A percentile compares a stretch with the other conserved stretches of the same genome.
These are phyloP conservation scores for Backusella sp. DNA, from an alignment of 192 early-diverging fungal species.

Conservation along the genomic window DNA sequence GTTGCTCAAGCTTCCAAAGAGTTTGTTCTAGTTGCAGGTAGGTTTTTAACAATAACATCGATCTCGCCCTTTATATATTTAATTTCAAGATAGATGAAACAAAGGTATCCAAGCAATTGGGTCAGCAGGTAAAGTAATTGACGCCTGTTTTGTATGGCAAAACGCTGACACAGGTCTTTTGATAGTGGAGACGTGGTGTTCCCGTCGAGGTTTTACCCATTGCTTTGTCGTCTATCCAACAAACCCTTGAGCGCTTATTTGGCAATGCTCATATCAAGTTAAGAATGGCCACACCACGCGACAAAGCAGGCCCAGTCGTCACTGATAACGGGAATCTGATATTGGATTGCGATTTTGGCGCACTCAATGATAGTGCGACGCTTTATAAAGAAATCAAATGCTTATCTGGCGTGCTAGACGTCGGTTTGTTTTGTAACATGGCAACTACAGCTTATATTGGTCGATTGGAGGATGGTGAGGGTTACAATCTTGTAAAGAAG, in stretches of 20 bases:
- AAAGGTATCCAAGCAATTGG: slow-evolving; percentile 65
- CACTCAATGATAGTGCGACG: slow-evolving; percentile 57
- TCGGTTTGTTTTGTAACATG: slow-evolving; percentile 90
- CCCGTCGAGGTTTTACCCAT: slow-evolving; percentile 90
- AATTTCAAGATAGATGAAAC: slow-evolving; percentile 57
- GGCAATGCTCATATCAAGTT: slow-evolving; percentile 56
- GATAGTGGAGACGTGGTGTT: slow-evolving; percentile 75
- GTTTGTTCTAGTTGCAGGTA: slow-evolving; percentile 84
- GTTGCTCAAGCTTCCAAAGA: slow-evolving; percentile 78
- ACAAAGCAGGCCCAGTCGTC: slow-evolving; percentile 93
- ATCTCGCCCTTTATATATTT: background rate
- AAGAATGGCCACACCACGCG: slow-evolving; percentile 62
- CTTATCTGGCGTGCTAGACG: slow-evolving; percentile 89
- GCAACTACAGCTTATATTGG: slow-evolving; percentile 86
- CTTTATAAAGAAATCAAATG: slow-evolving; percentile 54
- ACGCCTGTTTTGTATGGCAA: background rate
- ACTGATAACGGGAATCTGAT: slow-evolving; percentile 95
- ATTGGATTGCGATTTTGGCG: slow-evolving; percentile 80
- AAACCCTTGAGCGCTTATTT: slow-evolving; percentile 28
- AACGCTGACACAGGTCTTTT: background rate
- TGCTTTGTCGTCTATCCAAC: slow-evolving; percentile 68
- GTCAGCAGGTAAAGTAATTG: slow-evolving; percentile 20
- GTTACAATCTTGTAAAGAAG: slow-evolving; percentile 2
- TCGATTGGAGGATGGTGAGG: slow-evolving; percentile 61
- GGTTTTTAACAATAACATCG: background rate